Conservation (phyloP, 169 alveolate genomes). For the Eimeria zaria region DNA sequence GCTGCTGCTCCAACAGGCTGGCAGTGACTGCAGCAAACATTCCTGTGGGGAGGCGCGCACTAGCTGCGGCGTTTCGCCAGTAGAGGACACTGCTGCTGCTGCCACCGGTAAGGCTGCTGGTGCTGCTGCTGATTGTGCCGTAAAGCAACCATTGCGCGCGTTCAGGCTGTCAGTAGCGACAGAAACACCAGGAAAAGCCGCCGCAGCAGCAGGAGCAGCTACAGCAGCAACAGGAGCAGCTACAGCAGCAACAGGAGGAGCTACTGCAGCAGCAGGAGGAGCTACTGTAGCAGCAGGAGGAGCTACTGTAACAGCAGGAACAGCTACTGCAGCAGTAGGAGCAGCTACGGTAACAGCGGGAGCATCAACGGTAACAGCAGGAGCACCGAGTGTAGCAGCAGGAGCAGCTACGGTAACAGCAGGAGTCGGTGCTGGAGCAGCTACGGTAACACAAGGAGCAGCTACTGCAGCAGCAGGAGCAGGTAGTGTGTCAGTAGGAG, state of each 20-base stretch:
- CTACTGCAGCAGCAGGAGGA: background rate
- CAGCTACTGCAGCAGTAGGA: background rate
- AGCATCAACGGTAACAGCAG: background rate
- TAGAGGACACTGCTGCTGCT: background rate
- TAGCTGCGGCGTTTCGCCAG: background rate
- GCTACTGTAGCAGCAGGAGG: background rate
- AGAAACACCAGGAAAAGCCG: background rate
- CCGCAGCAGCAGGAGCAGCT: background rate
- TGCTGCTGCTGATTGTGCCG: background rate
- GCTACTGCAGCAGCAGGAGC: background rate
- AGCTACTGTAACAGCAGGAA: background rate
- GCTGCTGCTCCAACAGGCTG: conserved; percentile 11
- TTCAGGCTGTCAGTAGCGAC: background rate
- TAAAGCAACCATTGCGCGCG: too few species aligned
- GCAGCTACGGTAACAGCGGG: background rate
- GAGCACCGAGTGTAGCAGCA: background rate
- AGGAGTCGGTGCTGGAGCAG: background rate
- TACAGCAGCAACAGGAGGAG: background rate
- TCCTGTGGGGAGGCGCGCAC: background rate
- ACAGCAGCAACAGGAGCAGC: background rate
- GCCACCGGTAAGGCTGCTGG: background rate
- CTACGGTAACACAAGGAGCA: background rate
- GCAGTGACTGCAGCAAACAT: conserved; percentile 13
- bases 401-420: background rate
- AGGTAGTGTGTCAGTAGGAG: background rate